These are phyloP conservation scores for Bipolaris oryzae DNA, from an alignment of 2,329 filamentous ascomycete species.

Conservation along the genomic window DNA sequence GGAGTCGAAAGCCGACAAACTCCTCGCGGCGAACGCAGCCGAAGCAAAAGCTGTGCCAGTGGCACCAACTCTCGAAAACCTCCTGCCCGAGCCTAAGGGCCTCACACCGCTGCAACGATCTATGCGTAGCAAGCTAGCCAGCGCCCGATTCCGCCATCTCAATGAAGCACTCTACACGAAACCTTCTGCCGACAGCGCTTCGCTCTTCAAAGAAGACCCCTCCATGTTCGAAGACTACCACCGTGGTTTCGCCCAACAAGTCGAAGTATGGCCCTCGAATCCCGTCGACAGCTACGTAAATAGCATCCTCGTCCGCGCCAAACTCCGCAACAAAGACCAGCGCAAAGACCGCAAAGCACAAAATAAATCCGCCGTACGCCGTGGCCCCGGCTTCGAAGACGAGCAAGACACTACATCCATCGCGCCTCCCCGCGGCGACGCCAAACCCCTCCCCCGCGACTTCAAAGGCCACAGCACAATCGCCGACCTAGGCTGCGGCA, in stretches of 20 bases:
- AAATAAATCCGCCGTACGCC: conserved; percentile 33
- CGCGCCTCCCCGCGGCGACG: conserved; percentile 21
- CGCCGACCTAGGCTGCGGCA: conserved; percentile 91
- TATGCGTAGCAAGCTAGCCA: conserved; percentile 94
- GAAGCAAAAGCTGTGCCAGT: conserved; percentile 9
- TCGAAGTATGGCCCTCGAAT: conserved; percentile 95
- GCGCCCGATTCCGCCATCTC: conserved; percentile 93
- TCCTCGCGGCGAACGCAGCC: conserved; percentile 12
- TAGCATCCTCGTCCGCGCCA: conserved; percentile 71
- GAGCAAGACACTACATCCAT: conserved; percentile 14
- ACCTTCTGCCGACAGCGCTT: conserved; percentile 80
- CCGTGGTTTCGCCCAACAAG: conserved; percentile 92
- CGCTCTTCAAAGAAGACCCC: conserved; percentile 81
- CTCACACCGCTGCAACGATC: conserved; percentile 91
- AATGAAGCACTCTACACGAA: conserved; percentile 97
- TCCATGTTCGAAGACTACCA: conserved; percentile 98
- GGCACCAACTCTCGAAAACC: conserved; percentile 24
- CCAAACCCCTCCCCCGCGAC: conserved; percentile 70
- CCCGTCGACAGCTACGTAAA: conserved; percentile 86
- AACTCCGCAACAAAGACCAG: conserved; percentile 50
- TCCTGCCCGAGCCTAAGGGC: conserved; percentile 57
- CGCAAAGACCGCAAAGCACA: conserved; percentile 51
- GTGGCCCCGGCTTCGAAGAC: conserved; percentile 18
- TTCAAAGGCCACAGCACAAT: conserved; percentile 72
- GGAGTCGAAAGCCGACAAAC: conserved; percentile 15